phyloP scores from a whole-genome alignment of 2,329 filamentous ascomycete species.

The Aspergillus melleus region DNA sequence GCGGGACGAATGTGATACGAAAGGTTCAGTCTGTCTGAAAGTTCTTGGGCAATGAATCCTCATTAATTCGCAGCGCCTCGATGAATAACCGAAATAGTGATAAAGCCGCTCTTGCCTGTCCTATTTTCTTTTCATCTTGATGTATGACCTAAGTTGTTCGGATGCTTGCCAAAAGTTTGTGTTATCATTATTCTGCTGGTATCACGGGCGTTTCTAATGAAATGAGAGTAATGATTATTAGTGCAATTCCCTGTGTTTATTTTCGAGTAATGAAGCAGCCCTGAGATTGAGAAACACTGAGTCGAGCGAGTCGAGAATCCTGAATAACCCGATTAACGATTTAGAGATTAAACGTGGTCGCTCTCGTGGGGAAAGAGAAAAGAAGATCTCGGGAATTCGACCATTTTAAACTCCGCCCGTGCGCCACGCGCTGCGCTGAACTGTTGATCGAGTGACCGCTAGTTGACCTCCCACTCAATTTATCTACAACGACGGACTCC shows the following conservation, averaged over 20 bases:
- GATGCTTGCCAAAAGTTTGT: conserved; percentile 6
- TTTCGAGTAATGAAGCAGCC: neutral
- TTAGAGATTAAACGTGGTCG: too few relatives aligned
- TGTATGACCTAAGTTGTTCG: neutral
- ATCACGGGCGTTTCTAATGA: neutral
- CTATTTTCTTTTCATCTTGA: neutral
- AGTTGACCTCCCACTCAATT: neutral
- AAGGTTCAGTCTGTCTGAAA: neutral
- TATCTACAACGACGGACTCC: conserved; percentile 1
- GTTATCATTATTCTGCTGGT: conserved; percentile 1
- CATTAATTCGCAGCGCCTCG: neutral
- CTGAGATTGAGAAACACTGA: too few relatives aligned
- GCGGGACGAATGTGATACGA: neutral
- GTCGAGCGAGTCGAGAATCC: too few relatives aligned
- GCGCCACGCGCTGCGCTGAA: neutral
- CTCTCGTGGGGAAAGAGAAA: neutral
- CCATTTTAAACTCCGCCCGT: neutral
- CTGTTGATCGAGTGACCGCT: neutral
- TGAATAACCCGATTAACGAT: neutral
- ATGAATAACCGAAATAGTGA: neutral
- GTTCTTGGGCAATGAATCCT: neutral
- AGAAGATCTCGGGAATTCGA: neutral
- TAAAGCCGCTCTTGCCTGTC: neutral
- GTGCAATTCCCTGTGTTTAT: neutral
- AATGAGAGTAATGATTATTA: conserved; percentile 4